Evolutionary conservation across 306 rosid species (phyloP).

Genomic region (Ceratonia siliqua): DNA sequence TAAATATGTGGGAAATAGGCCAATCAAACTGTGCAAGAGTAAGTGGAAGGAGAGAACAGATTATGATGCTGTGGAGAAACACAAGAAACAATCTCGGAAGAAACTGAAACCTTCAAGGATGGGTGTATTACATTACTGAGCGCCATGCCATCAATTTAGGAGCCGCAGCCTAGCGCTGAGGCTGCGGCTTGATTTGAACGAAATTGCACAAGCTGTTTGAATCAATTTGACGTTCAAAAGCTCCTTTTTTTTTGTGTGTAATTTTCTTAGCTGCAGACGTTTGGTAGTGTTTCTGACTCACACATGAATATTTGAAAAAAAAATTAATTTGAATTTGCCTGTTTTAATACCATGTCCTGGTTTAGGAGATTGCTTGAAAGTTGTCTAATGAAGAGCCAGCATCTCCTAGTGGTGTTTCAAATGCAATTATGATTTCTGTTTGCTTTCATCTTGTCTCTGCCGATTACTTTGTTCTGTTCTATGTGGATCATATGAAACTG

Average conservation of each 20-base stretch:
- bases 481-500: neutral
- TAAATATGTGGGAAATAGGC: conserved; percentile 82
- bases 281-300: neutral
- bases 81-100: conserved; percentile 67
- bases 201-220: neutral
- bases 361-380: neutral
- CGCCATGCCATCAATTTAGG: neutral
- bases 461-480: neutral
- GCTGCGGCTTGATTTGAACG: neutral
- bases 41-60: conserved; percentile 89
- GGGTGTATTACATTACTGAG: conserved; percentile 73
- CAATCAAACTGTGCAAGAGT: conserved; percentile 80
- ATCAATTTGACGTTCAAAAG: neutral
- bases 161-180: neutral
- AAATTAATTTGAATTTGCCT: neutral
- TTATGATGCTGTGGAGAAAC: conserved; percentile 53
- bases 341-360: neutral
- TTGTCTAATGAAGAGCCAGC: neutral
- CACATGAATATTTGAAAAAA: neutral
- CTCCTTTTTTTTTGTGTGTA: neutral
- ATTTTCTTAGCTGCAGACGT: neutral
- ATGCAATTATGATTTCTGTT: neutral
- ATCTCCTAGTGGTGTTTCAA: neutral
- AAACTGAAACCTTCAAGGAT: conserved; percentile 63
- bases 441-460: neutral